Percentiles rank a stretch among this genome's conserved stretches.
phyloP scores from a whole-genome alignment of 2,329 filamentous ascomycete species.

The Ascochyta pisi region DNA sequence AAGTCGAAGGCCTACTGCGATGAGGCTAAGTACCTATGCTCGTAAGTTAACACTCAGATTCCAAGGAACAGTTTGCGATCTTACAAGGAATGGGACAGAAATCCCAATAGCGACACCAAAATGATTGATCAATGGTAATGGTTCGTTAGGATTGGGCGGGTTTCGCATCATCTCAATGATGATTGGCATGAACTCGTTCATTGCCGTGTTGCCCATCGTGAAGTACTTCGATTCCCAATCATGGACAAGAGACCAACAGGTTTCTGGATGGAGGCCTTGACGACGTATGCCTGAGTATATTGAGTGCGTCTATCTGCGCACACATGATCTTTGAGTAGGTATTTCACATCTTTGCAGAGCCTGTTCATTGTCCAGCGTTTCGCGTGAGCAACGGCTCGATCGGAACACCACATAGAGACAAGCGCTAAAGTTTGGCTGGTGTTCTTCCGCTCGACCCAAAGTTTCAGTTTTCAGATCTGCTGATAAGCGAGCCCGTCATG shows the following conservation, averaged over 20 bases:
- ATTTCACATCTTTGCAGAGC: neutral
- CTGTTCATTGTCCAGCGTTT: neutral
- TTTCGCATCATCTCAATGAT: constrained; percentile 3
- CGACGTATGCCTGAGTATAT: neutral
- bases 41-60: neutral
- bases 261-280: neutral
- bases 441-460: constrained; percentile 1
- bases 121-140: neutral
- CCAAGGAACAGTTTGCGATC: neutral
- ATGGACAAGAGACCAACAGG: neutral
- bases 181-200: neutral
- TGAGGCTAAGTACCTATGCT: neutral
- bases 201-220: neutral
- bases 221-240: no score
- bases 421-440: neutral
- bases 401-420: neutral
- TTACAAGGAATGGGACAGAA: constrained; percentile 4
- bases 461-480: neutral
- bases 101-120: neutral
- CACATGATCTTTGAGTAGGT: neutral
- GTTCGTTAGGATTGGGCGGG: neutral
- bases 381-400: neutral
- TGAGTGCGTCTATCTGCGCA: neutral
- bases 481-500: neutral
- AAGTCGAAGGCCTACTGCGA: neutral